Conservation (phyloP, 2,329 filamentous ascomycete genomes). For the Xylariaceae sp. region DNA sequence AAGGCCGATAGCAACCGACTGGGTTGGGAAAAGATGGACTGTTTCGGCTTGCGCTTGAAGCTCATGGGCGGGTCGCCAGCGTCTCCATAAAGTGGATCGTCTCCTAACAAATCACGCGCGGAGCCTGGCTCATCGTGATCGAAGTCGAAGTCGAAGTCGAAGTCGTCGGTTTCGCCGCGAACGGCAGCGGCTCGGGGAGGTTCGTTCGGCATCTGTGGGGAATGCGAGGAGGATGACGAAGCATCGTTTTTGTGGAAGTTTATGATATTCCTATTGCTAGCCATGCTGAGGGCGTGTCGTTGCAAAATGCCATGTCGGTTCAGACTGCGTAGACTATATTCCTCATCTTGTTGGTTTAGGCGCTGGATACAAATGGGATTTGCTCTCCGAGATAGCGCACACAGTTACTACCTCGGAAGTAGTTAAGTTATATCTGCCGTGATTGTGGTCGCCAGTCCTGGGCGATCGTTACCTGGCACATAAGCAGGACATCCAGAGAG, state of each 20-base stretch:
- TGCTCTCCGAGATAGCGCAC: neutral
- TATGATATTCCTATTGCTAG: conserved; percentile 31
- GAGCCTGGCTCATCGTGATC: conserved; percentile 28
- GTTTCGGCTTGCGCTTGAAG: conserved; percentile 67
- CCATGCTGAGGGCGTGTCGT: conserved; percentile 27
- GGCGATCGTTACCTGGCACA: no score
- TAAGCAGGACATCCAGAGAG: no score
- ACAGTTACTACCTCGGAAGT: no score
- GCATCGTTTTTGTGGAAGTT: conserved; percentile 27
- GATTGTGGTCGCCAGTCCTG: no score
- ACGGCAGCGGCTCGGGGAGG: conserved; percentile 31
- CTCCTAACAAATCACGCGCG: conserved; percentile 41
- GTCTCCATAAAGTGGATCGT: conserved; percentile 53
- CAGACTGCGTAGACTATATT: conserved; percentile 1
- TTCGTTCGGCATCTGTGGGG: conserved; percentile 17
- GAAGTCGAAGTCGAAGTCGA: conserved; percentile 28
- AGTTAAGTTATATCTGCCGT: no score
- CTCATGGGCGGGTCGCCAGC: conserved; percentile 51
- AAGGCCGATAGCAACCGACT: conserved; percentile 48
- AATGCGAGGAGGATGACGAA: conserved; percentile 28
- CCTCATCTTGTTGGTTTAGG: conserved; percentile 1
- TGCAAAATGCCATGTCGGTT: conserved; percentile 31
- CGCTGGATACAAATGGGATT: neutral
- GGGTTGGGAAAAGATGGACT: conserved; percentile 44
- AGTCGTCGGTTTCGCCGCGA: conserved; percentile 31